Evolutionary conservation across 176 grass and related monocot genomes (phyloP).

Genomic region (Carex myosuroides): DNA sequence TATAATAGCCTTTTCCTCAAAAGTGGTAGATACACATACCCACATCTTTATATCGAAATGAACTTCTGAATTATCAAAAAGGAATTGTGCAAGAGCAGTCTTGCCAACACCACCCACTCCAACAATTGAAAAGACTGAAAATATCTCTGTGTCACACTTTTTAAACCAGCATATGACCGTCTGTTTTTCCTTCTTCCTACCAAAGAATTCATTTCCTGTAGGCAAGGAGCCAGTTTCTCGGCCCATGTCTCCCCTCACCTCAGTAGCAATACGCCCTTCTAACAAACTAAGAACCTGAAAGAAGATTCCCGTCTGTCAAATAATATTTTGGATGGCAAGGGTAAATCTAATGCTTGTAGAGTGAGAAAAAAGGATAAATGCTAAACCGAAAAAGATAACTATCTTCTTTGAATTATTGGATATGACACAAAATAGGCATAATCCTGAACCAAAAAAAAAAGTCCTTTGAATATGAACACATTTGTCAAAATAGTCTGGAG

Average conservation of each 20-base stretch:
- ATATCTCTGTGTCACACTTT: background rate
- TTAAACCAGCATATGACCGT: background rate
- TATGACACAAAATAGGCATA: background rate
- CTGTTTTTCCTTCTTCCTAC: constrained; percentile 7
- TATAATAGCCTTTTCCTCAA: background rate
- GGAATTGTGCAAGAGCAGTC: constrained; percentile 3
- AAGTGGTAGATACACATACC: constrained; percentile 10
- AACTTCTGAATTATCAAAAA: constrained; percentile 11
- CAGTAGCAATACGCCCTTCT: background rate
- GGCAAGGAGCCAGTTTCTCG: background rate
- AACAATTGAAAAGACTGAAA: constrained; percentile 12
- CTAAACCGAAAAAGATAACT: background rate
- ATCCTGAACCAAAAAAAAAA: background rate
- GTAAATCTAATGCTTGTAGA: background rate
- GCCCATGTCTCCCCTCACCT: background rate
- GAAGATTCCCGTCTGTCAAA: background rate
- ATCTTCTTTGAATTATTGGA: background rate
- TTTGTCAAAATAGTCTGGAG: no score
- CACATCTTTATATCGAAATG: constrained; percentile 23
- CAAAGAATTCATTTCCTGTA: background rate
- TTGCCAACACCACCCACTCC: constrained; percentile 22
- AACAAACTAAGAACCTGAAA: background rate
- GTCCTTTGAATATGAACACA: no score
- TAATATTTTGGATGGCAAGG: background rate
- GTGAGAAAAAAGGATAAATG: background rate